Conservation (phyloP, 2,329 filamentous ascomycete species). For the Pseudogymnoascus pannorum region DNA sequence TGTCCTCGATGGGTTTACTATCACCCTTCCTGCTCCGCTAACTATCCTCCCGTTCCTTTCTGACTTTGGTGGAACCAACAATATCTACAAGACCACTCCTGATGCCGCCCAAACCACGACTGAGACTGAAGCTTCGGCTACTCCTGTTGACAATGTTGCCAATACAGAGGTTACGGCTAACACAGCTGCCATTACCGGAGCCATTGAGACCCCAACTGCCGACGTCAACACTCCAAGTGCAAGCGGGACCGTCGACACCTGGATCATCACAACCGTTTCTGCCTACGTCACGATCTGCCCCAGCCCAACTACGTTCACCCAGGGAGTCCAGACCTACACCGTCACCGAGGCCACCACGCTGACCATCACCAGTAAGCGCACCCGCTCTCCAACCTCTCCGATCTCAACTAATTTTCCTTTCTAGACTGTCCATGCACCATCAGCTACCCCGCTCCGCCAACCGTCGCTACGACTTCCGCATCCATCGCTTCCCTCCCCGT, state of each 20-base stretch:
- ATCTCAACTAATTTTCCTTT: not conserved
- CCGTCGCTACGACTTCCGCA: not conserved
- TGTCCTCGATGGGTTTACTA: constrained; percentile 27
- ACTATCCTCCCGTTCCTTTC: constrained; percentile 27
- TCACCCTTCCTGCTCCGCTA: constrained; percentile 37
- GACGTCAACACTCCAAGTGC: not conserved
- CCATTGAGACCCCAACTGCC: not conserved
- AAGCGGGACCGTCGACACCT: not conserved
- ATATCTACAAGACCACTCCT: constrained; percentile 26
- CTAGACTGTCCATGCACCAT: constrained; percentile 32
- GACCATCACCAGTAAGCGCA: constrained; percentile 32
- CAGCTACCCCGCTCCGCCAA: constrained; percentile 13
- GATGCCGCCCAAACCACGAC: constrained; percentile 46
- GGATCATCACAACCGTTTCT: constrained; percentile 28
- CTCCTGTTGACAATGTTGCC: constrained; percentile 16
- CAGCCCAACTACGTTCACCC: constrained; percentile 37
- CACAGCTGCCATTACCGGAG: constrained; percentile 20
- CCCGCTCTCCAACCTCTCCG: not conserved
- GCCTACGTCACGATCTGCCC: constrained; percentile 45
- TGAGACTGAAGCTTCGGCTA: constrained; percentile 40
- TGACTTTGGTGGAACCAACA: constrained; percentile 34
- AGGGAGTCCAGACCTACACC: constrained; percentile 38
- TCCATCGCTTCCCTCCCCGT: not conserved
- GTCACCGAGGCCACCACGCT: constrained; percentile 39
- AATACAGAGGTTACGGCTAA: not conserved